These are phyloP conservation scores for Platanthera guangdongensis DNA, from an alignment of 106 monocot species.

Conservation along the genomic window DNA sequence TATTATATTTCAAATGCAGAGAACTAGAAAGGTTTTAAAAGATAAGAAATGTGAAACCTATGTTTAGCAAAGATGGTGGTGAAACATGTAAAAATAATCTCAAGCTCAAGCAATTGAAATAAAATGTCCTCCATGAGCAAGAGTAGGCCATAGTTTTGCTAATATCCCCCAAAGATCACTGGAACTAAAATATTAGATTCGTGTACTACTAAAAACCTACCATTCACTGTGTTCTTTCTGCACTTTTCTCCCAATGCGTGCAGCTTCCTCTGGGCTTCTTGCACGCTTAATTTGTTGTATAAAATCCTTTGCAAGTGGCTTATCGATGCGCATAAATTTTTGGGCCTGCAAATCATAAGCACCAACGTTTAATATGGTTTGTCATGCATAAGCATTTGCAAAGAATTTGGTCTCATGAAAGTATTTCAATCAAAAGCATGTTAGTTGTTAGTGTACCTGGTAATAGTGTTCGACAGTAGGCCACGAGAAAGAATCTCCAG, in stretches of 20 bases:
- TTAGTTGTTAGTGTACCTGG: conserved; percentile 37
- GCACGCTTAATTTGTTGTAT: conserved; percentile 64
- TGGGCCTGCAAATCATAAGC: conserved; percentile 44
- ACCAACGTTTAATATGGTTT: neutral
- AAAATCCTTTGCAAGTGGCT: conserved; percentile 39
- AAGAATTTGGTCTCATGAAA: neutral
- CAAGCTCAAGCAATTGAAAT: neutral
- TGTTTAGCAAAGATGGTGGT: neutral
- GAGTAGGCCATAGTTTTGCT: neutral
- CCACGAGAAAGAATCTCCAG: conserved; percentile 58
- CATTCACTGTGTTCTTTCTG: conserved; percentile 71
- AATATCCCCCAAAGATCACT: neutral
- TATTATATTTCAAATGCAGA: neutral
- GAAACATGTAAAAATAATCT: neutral
- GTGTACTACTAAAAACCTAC: conserved; percentile 24
- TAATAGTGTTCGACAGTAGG: conserved; percentile 90
- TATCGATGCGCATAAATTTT: conserved; percentile 65
- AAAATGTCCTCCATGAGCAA: neutral
- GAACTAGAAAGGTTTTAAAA: neutral
- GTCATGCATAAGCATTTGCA: neutral
- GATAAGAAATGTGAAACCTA: neutral
- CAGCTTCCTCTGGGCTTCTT: conserved; percentile 93
- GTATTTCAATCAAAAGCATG: neutral
- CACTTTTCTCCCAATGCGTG: conserved; percentile 68
- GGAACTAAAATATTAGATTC: neutral